Evolutionary conservation across 2,329 filamentous ascomycete genomes (phyloP).

Genomic region (Aureobasidium sp.): DNA sequence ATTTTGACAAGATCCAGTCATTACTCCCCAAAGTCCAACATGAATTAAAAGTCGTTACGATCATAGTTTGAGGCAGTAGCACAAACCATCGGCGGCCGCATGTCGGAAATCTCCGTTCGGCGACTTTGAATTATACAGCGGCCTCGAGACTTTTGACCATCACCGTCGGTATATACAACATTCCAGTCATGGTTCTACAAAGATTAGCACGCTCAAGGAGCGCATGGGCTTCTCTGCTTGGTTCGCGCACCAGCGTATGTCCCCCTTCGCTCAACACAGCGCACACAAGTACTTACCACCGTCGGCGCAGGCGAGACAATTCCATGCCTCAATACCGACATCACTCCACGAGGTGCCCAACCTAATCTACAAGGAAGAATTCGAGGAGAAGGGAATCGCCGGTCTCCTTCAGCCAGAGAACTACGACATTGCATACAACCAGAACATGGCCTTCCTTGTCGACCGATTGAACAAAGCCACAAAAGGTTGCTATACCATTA

Average conservation of each 20-base stretch:
- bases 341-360: constrained; percentile 11
- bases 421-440: constrained; percentile 69
- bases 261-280: background rate
- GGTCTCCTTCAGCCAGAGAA: constrained; percentile 56
- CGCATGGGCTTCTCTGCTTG: background rate
- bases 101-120: background rate
- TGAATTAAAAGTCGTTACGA: background rate
- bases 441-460: constrained; percentile 69
- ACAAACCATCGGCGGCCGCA: background rate
- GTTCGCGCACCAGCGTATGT: background rate
- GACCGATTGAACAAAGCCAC: constrained; percentile 68
- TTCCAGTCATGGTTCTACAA: constrained; percentile 7
- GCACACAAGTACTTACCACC: background rate
- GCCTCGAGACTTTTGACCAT: background rate
- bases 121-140: background rate
- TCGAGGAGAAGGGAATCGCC: constrained; percentile 1
- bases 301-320: constrained; percentile 6
- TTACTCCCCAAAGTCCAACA: background rate
- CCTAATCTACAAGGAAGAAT: constrained; percentile 11
- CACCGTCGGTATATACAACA: background rate
- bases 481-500: constrained; percentile 48
- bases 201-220: constrained; percentile 1
- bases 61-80: background rate
- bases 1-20: background rate
- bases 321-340: constrained; percentile 4